Evolutionary conservation across 768 basidiomycete species (phyloP).

Genomic region (Pisolithus tinctorius): DNA sequence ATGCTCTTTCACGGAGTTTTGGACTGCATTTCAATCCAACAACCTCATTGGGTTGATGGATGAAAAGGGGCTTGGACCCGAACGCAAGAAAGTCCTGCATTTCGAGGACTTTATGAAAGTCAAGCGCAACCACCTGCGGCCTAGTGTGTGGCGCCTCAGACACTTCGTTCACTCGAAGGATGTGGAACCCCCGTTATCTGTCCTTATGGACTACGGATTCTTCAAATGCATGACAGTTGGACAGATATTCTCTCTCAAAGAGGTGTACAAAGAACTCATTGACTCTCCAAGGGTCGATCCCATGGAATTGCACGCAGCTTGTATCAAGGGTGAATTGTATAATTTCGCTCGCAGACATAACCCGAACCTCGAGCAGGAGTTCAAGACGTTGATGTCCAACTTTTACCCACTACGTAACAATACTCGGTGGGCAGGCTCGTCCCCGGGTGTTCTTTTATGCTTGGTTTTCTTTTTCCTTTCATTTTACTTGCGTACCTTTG

Average conservation of each 20-base stretch:
- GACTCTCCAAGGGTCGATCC: constrained; percentile 16
- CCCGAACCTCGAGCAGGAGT: constrained; percentile 13
- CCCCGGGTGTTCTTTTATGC: too few species aligned
- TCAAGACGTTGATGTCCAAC: constrained; percentile 24
- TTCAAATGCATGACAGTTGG: constrained; percentile 22
- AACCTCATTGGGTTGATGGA: too few species aligned
- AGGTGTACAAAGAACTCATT: constrained; percentile 26
- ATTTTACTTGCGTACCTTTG: too few species aligned
- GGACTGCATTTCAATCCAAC: too few species aligned
- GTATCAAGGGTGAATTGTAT: constrained; percentile 26
- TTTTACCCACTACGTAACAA: constrained; percentile 11
- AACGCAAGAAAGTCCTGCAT: too few species aligned
- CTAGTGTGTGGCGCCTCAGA: constrained; percentile 10
- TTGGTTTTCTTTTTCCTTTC: too few species aligned
- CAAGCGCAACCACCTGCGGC: too few species aligned
- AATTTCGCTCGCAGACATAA: constrained; percentile 17
- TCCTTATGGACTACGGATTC: constrained; percentile 4
- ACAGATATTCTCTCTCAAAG: constrained; percentile 22
- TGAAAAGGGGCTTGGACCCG: too few species aligned
- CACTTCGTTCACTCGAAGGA: constrained; percentile 15
- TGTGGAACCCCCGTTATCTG: constrained; percentile 4
- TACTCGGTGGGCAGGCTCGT: not conserved
- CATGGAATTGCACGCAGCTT: constrained; percentile 28
- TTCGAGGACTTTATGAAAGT: too few species aligned
- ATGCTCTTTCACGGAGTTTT: too few species aligned